Evolutionary conservation across 352 stramenopile species (phyloP).

Genomic region (Blastocystis hominis): DNA sequence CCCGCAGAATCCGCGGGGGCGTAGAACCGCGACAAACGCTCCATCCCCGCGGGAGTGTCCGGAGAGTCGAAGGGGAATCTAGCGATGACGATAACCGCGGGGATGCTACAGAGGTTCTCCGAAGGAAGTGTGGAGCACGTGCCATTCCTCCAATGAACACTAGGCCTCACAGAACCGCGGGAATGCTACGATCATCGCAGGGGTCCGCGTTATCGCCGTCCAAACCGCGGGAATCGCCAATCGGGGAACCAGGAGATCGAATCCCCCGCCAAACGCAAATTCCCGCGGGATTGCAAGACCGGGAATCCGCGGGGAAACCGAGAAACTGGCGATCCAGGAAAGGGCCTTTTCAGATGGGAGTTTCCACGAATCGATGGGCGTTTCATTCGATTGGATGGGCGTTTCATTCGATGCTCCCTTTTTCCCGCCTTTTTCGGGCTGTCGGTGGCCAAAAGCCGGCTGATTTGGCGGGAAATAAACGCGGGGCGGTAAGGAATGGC

Average conservation of each 20-base stretch:
- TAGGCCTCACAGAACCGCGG: neutral
- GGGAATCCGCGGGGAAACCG: no score
- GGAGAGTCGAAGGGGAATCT: slow-evolving; percentile 29
- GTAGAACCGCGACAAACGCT: neutral
- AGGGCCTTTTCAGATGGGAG: neutral
- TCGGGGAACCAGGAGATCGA: neutral
- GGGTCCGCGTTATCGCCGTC: neutral
- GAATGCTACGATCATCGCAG: neutral
- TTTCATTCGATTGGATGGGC: no score
- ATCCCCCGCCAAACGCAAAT: neutral
- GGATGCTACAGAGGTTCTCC: neutral
- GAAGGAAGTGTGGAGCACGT: slow-evolving; percentile 1
- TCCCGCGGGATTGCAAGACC: no score
- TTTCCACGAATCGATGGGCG: no score
- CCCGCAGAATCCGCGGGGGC: neutral
- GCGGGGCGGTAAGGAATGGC: neutral
- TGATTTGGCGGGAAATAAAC: neutral
- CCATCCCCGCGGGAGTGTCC: slow-evolving; percentile 19
- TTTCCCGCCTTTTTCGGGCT: no score
- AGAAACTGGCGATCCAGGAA: no score
- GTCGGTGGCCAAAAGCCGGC: neutral
- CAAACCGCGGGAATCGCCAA: neutral
- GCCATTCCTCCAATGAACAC: slow-evolving; percentile 1
- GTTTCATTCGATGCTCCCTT: no score
- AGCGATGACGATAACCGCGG: neutral